Conservation (phyloP, 83 land plant species). For the Picea engelmannii region DNA sequence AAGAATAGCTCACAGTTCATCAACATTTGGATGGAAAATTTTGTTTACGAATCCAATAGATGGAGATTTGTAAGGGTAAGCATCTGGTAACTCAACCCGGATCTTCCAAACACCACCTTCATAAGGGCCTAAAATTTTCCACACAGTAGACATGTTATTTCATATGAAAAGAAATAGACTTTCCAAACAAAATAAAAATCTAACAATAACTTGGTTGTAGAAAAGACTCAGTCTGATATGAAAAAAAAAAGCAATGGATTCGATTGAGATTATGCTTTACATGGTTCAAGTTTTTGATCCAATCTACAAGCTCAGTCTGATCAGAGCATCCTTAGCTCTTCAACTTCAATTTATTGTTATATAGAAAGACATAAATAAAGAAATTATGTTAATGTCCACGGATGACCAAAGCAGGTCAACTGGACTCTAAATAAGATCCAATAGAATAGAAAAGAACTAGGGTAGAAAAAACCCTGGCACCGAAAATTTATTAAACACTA, state of each 20-base stretch:
- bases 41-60: slow-evolving; percentile 81
- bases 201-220: background rate
- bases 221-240: background rate
- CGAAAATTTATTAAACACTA: no score
- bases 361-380: no score
- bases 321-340: no score
- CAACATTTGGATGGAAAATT: slow-evolving; percentile 81
- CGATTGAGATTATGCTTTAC: background rate
- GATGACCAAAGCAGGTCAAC: no score
- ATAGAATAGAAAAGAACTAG: no score
- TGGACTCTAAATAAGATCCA: no score
- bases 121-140: slow-evolving; percentile 47
- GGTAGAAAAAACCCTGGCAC: no score
- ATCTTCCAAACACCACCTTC: slow-evolving; percentile 83
- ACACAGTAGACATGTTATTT: background rate
- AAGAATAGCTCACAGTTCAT: slow-evolving; percentile 56
- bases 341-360: no score
- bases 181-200: background rate
- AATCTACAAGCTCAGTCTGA: no score
- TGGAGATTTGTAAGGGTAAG: slow-evolving; percentile 83
- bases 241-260: background rate
- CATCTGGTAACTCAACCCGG: slow-evolving; percentile 78
- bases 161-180: background rate
- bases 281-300: no score
- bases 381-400: no score